Conservation (phyloP, 1,139 yeast genomes). For the Candida dubliniensis region DNA sequence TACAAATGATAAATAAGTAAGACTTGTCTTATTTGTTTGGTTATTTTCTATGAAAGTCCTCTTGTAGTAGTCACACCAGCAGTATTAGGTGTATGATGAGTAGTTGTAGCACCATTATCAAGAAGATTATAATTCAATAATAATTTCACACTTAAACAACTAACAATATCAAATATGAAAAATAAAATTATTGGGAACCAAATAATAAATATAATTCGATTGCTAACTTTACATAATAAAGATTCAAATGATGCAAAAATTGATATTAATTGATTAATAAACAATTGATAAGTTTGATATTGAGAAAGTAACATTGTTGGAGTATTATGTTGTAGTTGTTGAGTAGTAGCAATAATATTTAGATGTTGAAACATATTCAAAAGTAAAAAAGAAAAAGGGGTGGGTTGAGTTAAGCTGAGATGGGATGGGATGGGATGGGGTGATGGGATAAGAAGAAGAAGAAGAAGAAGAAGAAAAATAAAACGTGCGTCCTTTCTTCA, state of each 20-base stretch:
- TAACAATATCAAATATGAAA: conserved; percentile 7
- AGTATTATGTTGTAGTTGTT: conserved; percentile 1
- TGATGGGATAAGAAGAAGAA: too few relatives aligned
- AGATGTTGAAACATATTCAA: not conserved
- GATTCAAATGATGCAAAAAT: conserved; percentile 5
- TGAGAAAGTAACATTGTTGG: not conserved
- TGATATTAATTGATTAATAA: conserved; percentile 1
- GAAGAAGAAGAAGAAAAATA: too few relatives aligned
- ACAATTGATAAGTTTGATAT: conserved; percentile 1
- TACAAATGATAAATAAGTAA: too few relatives aligned
- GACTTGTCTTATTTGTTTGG: too few relatives aligned
- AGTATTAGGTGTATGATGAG: too few relatives aligned
- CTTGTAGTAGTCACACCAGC: too few relatives aligned
- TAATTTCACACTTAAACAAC: conserved; percentile 4
- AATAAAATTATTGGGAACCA: conserved; percentile 9
- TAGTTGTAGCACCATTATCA: too few relatives aligned
- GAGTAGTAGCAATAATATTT: conserved; percentile 1
- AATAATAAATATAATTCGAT: conserved; percentile 6
- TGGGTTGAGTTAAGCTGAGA: too few relatives aligned
- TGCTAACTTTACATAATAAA: conserved; percentile 3
- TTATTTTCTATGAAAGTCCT: too few relatives aligned
- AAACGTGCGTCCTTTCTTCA: too few relatives aligned
- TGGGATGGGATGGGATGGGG: too few relatives aligned
- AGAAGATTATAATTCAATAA: not conserved
- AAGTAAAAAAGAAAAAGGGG: too few relatives aligned